Evolutionary conservation across 371 early-diverging fungal genomes (phyloP), one percentile per base, ranked within the genome.

Genomic region (Amoeboaphelidium occidentale): DNA sequence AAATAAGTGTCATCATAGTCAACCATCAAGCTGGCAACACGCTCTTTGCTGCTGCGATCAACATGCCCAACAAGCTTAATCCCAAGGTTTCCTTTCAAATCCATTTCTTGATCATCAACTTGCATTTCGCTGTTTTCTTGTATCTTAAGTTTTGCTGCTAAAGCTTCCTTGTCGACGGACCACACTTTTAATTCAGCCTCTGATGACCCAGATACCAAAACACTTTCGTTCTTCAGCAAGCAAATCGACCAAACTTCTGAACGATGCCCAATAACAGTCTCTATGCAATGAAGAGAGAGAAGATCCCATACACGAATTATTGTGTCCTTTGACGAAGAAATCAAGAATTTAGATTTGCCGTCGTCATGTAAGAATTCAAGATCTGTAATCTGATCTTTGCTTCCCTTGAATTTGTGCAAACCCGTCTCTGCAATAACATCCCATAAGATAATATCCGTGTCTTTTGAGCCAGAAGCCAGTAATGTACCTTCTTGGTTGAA

Each of bases 251-350:
- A 91, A 4, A 92, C 80, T 61, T 94, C 94, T 51, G 75, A 78
- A 45, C 86, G 78, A 58, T 94, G 93, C 6, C 78, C 79, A 1
- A 87, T 79, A 27, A 89, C 53, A 21, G 94, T 96, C 57, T 96
- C 90, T 46, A 90, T 78, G 60, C 96, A 96, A 58, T 83, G 84
- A 57, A 79, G 79, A 21, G 84, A 79, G 41, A 77, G 69, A 45
- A 93, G 63, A 61, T 93, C 94, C 94, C 94, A 96, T 42, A 90
- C 60, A 65, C 92, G 92, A 51, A 96, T 61, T 57, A 90, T 70
- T 14, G 92, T 84, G 62, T 96, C 96, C 61, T 93, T 96, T 49
- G 85, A 82, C 25, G 77, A 63, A 13, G 84, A 84, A 22, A 93
- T 55, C 39, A 94, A 52, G 53, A n/a, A n/a, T n/a, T 84, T 84